These are phyloP conservation scores for Aspergillus japonicus DNA, from an alignment of 2,329 filamentous ascomycete species.

Conservation along the genomic window DNA sequence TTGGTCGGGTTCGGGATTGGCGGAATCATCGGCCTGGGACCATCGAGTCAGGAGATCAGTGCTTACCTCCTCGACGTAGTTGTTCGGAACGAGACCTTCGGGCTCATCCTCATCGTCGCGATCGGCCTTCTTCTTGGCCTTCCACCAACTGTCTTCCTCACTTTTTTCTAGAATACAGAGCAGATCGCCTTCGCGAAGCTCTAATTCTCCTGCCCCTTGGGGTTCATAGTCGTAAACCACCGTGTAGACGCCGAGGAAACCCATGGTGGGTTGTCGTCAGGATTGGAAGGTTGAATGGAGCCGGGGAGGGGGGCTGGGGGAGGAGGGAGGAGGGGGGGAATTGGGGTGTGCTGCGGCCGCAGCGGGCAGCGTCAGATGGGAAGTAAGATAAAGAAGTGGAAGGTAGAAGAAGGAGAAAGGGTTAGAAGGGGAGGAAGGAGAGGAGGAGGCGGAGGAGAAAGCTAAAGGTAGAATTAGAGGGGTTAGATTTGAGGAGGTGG, in stretches of 20 bases:
- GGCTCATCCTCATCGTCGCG: constrained; percentile 87
- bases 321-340: neutral
- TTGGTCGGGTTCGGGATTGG: neutral
- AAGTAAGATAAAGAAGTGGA: neutral
- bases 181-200: constrained; percentile 80
- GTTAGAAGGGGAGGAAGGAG: neutral
- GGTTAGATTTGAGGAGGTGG: neutral
- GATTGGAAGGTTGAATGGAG: neutral
- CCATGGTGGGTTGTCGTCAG: constrained; percentile 57
- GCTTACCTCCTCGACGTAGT: constrained; percentile 89
- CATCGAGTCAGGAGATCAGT: neutral
- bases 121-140: constrained; percentile 84
- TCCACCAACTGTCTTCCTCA: constrained; percentile 85
- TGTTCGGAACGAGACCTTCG: constrained; percentile 84
- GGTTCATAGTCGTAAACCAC: constrained; percentile 92
- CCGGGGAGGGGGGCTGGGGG: neutral
- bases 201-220: constrained; percentile 80
- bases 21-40: neutral
- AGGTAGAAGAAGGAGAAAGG: neutral
- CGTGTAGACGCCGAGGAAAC: constrained; percentile 86
- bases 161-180: constrained; percentile 86
- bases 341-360: constrained; percentile 11
- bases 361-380: constrained; percentile 11
- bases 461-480: neutral
- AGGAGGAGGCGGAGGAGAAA: neutral